These are phyloP conservation scores for Calonectria leucothoes DNA, from an alignment of 2,329 filamentous ascomycete genomes.

Conservation along the genomic window DNA sequence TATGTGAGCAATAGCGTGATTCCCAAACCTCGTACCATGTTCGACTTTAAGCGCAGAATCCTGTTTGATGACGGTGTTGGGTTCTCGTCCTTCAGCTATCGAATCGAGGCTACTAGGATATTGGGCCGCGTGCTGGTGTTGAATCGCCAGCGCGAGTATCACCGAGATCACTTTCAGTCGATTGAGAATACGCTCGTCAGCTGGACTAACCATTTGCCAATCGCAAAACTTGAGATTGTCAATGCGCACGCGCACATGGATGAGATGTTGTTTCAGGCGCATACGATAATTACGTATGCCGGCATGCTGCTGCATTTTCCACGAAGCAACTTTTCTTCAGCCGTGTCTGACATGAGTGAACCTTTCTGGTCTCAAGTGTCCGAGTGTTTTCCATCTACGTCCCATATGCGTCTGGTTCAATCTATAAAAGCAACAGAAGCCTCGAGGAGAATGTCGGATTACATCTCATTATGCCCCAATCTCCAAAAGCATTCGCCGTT, in stretches of 20 bases:
- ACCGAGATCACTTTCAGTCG: slow-evolving; percentile 32
- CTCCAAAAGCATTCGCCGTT: background rate
- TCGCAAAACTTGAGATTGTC: slow-evolving; percentile 30
- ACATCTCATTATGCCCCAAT: background rate
- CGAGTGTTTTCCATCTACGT: background rate
- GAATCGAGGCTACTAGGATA: slow-evolving; percentile 35
- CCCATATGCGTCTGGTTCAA: background rate
- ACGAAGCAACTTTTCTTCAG: slow-evolving; percentile 14
- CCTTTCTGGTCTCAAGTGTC: slow-evolving; percentile 1
- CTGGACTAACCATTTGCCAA: slow-evolving; percentile 34
- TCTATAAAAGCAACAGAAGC: background rate
- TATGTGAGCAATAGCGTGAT: slow-evolving; percentile 25
- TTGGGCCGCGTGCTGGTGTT: slow-evolving; percentile 27
- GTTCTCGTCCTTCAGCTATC: slow-evolving; percentile 37
- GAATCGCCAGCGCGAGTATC: slow-evolving; percentile 21
- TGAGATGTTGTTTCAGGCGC: slow-evolving; percentile 40
- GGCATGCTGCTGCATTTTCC: slow-evolving; percentile 37
- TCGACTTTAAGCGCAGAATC: slow-evolving; percentile 28
- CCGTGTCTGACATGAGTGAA: background rate
- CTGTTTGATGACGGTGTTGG: slow-evolving; percentile 18
- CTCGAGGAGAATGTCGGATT: background rate
- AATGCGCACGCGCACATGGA: slow-evolving; percentile 33
- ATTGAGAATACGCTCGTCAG: slow-evolving; percentile 35
- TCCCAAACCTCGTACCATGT: slow-evolving; percentile 20
- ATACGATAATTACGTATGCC: slow-evolving; percentile 33